A percentile compares a stretch with the other conserved stretches of the same genome.
These are phyloP conservation scores for Thraustochytrium striatum DNA, from an alignment of 352 stramenopile species.

Conservation along the genomic window DNA sequence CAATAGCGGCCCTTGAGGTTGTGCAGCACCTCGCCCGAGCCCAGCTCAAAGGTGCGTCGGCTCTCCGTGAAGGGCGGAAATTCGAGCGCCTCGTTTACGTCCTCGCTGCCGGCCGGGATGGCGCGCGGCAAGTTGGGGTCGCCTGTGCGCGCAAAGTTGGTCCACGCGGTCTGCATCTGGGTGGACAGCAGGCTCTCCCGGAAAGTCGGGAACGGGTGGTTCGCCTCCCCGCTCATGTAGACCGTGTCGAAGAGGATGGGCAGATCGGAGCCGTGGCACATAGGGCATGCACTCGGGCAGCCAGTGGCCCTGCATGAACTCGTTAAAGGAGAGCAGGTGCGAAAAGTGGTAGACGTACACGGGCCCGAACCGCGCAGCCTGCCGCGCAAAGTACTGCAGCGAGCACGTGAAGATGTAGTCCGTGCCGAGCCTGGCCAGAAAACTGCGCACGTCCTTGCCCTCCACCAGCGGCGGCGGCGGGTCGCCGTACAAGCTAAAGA, in stretches of 20 bases:
- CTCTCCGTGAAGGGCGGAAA: no score
- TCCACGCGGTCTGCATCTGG: conserved; percentile 31
- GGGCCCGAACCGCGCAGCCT: not conserved
- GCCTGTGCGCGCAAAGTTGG: conserved; percentile 43
- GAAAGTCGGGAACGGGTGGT: not conserved
- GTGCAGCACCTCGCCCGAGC: no score
- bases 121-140: conserved; percentile 28
- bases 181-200: conserved; percentile 10
- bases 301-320: conserved; percentile 20
- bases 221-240: not conserved
- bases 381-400: conserved; percentile 1
- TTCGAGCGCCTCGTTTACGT: no score
- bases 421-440: conserved; percentile 37
- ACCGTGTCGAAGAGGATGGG: conserved; percentile 48
- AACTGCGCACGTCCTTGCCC: conserved; percentile 3
- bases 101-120: no score
- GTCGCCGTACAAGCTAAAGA: conserved; percentile 13
- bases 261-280: conserved; percentile 49
- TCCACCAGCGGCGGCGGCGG: not conserved
- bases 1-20: no score
- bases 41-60: no score
- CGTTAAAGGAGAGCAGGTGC: conserved; percentile 35
- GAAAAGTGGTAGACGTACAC: conserved; percentile 48
- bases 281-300: conserved; percentile 1
- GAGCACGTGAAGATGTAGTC: conserved; percentile 50